Evolutionary conservation across 768 basidiomycete genomes (phyloP), one percentile per base, ranked within the genome.

Genomic region (Rhizopogon vesiculosus): DNA sequence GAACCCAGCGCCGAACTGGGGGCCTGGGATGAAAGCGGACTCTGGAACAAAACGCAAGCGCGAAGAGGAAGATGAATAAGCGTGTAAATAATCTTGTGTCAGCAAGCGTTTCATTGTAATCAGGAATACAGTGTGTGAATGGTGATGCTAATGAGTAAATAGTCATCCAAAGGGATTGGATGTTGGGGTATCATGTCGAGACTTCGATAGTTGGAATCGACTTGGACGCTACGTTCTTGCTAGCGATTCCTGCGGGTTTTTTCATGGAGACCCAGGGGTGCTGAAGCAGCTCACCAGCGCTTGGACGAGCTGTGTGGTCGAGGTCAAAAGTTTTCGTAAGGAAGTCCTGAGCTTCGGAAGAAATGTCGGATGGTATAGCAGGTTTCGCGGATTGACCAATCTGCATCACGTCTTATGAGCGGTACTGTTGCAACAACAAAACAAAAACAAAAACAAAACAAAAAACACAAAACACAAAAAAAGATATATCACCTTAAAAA

Each of bases 1-100:
- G 58, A 98, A 97, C 65, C 97, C 96, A 5, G 78, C 84, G n/a
- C 78, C 84, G 2, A 80, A 97, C 67, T 99, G 97, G 97, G 96
- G 96, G 0, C 97, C 96, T 0, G 89, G 82, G 15, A 78, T 79
- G 52, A 87, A 78, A 63, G 87, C 89, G 4, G 72, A 64, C 19
- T 68, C 69, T 25, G 71, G 72, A n/a, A 65, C 61, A 44, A 65
- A 75, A 59, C 64, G 75, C 13, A 67, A 65, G 57, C 51, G 58
- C 12, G 61, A 56, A 10, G 49, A 55, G 15, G 60, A 61, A 22
- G 33, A 61, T 18, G 56, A 46, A 42, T 56, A 61, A 38, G 35
- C 12, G 51, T 19, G 22, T 16, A 29, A 50, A 49, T 53, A 39
- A 25, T n/a, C 16, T 42, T 12, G 19, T 31, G 31, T 45, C 42